Base-by-base conservation (phyloP, 345 rosid species). In the Brassica cretica region DNA sequence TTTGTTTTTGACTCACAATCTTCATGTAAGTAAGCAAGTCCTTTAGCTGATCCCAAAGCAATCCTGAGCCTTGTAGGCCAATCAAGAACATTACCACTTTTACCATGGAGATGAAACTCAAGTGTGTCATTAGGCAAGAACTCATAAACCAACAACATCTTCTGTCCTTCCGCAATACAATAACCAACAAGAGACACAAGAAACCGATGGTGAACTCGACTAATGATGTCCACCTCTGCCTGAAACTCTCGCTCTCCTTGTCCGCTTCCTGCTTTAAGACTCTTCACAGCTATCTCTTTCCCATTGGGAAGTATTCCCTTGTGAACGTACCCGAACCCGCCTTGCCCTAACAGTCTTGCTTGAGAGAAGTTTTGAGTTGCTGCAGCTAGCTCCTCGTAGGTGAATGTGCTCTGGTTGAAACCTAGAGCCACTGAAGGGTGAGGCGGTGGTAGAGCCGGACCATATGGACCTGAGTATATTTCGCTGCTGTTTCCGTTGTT, bases 21-120 rank as follows among this genome's bases (percentile, higher is more conserved):
- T 86, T 95, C 99, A 79, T 95, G 99, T 39, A 95, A 85, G 80
- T 93, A 95, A 58, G 97, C 98, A 80, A 95, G 93, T 30, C 99
- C 99, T 74, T 85, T 93, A 30, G 99, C 97, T 35, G 98, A 84
- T 18, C 99, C 99, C 76, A 95, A 32, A 53, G 99, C 96, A 78
- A 95, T 89, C 81, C 71, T 89, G 65, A 91, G 82, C 81, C 99
- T 93, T 2, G 87, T 87, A 6, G 92, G 77, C 93, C 95, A 91
- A 63, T 89, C 97, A 92, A 92, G 82, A 60, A 80, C 63, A 3
- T 88, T 88, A 2, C 81, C 84, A 74, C 86, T 90, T 74, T 84
- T 79, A 82, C 92, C 92, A 56, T 88, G 87, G 21, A 92, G 91
- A 74, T 92, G 97, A 72, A 78, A 88, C 70, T 89, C 97, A 25